Conservation (phyloP, 1,284 basidiomycete species). For the Microbotryum violaceum region DNA sequence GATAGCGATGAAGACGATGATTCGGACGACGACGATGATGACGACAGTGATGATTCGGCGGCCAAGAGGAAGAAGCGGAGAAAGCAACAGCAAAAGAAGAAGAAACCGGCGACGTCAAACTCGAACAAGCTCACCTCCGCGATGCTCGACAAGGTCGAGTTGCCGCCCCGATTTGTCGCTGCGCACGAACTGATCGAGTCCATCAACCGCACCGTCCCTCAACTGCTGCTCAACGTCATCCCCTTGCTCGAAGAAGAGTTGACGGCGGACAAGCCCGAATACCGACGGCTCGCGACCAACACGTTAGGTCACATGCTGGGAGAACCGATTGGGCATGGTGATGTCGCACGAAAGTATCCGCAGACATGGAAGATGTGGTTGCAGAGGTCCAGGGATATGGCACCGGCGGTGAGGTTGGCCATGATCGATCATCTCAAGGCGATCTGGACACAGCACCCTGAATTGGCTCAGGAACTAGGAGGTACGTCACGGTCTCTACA, state of each 20-base stretch:
- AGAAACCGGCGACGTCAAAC: slow-evolving; percentile 1
- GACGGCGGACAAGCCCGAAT: slow-evolving; percentile 61
- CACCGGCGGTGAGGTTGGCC: slow-evolving; percentile 60
- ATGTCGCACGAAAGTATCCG: slow-evolving; percentile 72
- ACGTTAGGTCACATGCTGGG: slow-evolving; percentile 86
- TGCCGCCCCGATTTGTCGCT: slow-evolving; percentile 46
- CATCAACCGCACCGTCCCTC: slow-evolving; percentile 71
- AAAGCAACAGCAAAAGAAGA: slow-evolving; percentile 15
- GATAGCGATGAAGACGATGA: slow-evolving; percentile 43
- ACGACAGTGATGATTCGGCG: background rate
- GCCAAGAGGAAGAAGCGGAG: slow-evolving; percentile 1
- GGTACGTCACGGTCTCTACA: slow-evolving; percentile 44
- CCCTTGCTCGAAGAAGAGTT: slow-evolving; percentile 90
- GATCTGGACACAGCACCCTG: slow-evolving; percentile 59
- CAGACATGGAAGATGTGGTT: slow-evolving; percentile 82
- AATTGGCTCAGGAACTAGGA: slow-evolving; percentile 63
- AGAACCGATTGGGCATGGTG: slow-evolving; percentile 50
- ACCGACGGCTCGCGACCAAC: slow-evolving; percentile 71
- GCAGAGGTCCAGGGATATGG: slow-evolving; percentile 69
- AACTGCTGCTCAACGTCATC: slow-evolving; percentile 77
- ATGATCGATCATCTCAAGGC: slow-evolving; percentile 66
- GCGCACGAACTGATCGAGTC: slow-evolving; percentile 81
- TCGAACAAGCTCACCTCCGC: background rate
- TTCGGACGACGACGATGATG: slow-evolving; percentile 43
- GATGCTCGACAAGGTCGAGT: slow-evolving; percentile 33